phyloP scores from a whole-genome alignment of 257 asterid genomes.

The Capsicum baccatum region DNA sequence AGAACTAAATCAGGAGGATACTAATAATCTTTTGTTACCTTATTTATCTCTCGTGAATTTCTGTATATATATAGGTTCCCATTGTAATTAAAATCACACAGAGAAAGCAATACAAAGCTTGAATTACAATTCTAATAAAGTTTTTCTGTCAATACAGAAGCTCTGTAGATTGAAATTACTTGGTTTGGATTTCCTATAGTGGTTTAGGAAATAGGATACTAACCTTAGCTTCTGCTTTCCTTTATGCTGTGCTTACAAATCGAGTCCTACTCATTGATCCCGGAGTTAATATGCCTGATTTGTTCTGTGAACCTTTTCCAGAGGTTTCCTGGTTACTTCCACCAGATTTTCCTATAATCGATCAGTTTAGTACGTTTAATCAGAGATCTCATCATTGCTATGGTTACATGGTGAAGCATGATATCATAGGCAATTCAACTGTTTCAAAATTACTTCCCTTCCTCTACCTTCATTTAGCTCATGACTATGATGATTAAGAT shows the following conservation, averaged over 20 bases:
- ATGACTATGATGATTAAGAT: constrained; percentile 66
- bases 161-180: constrained; percentile 61
- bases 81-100: too few species aligned
- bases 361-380: constrained; percentile 43
- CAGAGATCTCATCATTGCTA: constrained; percentile 56
- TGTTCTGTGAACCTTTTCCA: constrained; percentile 90
- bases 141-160: background rate
- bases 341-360: constrained; percentile 57
- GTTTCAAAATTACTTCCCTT: constrained; percentile 38
- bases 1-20: too few species aligned
- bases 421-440: constrained; percentile 37
- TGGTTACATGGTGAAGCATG: constrained; percentile 60
- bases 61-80: too few species aligned
- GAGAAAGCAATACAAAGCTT: too few species aligned
- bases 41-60: too few species aligned
- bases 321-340: constrained; percentile 81
- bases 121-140: too few species aligned
- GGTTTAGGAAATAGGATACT: constrained; percentile 81
- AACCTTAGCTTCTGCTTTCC: constrained; percentile 72
- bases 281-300: constrained; percentile 62
- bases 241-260: constrained; percentile 76
- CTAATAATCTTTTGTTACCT: too few species aligned
- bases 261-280: constrained; percentile 75
- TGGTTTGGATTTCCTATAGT: constrained; percentile 71
- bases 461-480: constrained; percentile 69